Conservation (phyloP, 257 asterid genomes). For the Nicotiana benthamiana region DNA sequence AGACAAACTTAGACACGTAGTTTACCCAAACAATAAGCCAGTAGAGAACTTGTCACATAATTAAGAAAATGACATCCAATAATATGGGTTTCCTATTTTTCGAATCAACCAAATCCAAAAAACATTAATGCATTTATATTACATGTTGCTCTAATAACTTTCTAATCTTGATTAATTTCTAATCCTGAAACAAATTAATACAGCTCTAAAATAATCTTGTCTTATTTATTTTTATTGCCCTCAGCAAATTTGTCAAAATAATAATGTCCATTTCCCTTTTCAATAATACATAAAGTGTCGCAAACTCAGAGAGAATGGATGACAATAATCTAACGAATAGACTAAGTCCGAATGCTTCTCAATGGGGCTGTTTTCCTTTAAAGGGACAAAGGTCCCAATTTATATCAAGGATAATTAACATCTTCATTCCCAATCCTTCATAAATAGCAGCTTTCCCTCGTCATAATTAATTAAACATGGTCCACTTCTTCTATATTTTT, state of each 20-base stretch:
- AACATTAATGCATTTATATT: not conserved
- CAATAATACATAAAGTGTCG: conserved; percentile 11
- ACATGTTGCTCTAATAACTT: not conserved
- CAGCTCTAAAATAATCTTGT: not conserved
- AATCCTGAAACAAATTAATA: too few species aligned
- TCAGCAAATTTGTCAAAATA: conserved; percentile 18
- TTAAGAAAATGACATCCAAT: too few species aligned
- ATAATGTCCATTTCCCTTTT: conserved; percentile 8
- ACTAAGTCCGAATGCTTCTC: conserved; percentile 14
- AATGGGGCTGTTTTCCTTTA: conserved; percentile 50
- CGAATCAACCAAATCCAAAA: not conserved
- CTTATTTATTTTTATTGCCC: not conserved
- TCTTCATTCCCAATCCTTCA: conserved; percentile 32
- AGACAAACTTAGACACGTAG: too few species aligned
- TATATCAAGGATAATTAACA: conserved; percentile 32
- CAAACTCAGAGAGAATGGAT: conserved; percentile 8
- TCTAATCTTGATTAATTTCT: too few species aligned
- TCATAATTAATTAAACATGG: conserved; percentile 14
- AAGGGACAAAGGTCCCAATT: conserved; percentile 37
- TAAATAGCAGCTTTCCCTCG: conserved; percentile 2
- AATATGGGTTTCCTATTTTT: too few species aligned
- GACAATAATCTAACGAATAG: conserved; percentile 15
- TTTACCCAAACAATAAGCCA: too few species aligned
- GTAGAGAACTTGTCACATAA: too few species aligned
- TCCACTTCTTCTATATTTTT: conserved; percentile 18